phyloP scores from a whole-genome alignment of 192 early-diverging fungal species.

The Ramicandelaber brevisporus region DNA sequence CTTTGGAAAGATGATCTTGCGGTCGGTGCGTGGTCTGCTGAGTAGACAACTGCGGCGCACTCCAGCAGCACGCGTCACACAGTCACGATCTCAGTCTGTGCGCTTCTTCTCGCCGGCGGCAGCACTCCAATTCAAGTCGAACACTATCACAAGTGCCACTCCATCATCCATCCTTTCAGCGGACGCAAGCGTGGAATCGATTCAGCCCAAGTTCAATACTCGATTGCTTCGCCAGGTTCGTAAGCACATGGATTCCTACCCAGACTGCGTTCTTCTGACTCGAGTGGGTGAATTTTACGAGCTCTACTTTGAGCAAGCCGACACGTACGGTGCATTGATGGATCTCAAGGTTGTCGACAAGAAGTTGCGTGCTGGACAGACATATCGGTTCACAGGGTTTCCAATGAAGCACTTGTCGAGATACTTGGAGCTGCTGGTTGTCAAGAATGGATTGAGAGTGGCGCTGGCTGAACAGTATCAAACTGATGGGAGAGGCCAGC shows the following conservation, averaged over 20 bases:
- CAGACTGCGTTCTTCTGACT: slow-evolving; percentile 35
- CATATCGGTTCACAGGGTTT: slow-evolving; percentile 44
- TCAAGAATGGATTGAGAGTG: slow-evolving; percentile 23
- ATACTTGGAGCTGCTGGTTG: slow-evolving; percentile 37
- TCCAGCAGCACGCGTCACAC: no score
- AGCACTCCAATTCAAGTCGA: no score
- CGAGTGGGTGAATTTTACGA: slow-evolving; percentile 67
- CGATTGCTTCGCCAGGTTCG: slow-evolving; percentile 16
- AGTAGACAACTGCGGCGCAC: no score
- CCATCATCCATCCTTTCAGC: no score
- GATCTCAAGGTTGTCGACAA: slow-evolving; percentile 44
- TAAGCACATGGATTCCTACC: slow-evolving; percentile 25
- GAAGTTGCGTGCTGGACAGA: slow-evolving; percentile 20
- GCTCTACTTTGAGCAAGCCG: slow-evolving; percentile 48
- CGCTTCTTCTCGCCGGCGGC: no score
- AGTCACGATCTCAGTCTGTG: no score
- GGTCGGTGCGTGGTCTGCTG: no score
- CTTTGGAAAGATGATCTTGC: no score
- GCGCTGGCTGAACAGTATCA: slow-evolving; percentile 46
- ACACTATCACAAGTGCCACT: no score
- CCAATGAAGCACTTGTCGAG: slow-evolving; percentile 30
- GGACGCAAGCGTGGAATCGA: no score
- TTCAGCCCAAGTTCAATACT: slow-evolving; percentile 1
- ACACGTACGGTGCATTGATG: slow-evolving; percentile 27
- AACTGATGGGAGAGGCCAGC: slow-evolving; percentile 12